A percentile compares a stretch with the other conserved stretches of the same genome.
Evolutionary conservation across 2,329 filamentous ascomycete species (phyloP).

Genomic region (Beauveria sp.): DNA sequence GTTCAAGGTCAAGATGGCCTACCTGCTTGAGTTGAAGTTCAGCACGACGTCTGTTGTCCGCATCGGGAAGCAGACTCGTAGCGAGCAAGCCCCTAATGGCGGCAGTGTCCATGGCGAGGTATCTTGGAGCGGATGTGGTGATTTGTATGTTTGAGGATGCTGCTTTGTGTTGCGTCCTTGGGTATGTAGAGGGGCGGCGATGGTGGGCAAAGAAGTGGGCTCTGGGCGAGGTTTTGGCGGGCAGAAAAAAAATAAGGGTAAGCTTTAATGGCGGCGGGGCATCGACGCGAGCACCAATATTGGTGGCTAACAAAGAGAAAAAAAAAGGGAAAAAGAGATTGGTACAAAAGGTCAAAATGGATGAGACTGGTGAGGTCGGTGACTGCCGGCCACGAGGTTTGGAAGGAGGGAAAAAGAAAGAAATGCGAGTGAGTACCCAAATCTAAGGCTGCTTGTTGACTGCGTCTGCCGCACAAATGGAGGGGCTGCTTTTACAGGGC

Average conservation of each 20-base stretch:
- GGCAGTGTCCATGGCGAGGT: slow-evolving; percentile 59
- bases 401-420: neutral
- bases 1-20: slow-evolving; percentile 24
- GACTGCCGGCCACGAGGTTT: neutral
- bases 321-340: neutral
- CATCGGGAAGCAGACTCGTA: slow-evolving; percentile 67
- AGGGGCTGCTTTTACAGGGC: too few relatives aligned
- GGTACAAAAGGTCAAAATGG: neutral
- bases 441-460: too few relatives aligned
- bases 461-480: too few relatives aligned
- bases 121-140: neutral
- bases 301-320: too few relatives aligned
- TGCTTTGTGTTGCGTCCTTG: neutral
- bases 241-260: neutral
- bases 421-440: neutral
- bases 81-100: slow-evolving; percentile 69
- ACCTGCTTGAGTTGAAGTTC: slow-evolving; percentile 79
- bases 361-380: neutral
- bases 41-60: slow-evolving; percentile 66
- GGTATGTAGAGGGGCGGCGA: neutral
- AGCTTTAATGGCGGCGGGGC: neutral
- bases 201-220: neutral
- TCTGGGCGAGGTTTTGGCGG: neutral
- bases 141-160: neutral
- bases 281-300: neutral